These are phyloP conservation scores for Coemansia sp. DNA, from an alignment of 192 early-diverging fungal genomes.

Conservation along the genomic window DNA sequence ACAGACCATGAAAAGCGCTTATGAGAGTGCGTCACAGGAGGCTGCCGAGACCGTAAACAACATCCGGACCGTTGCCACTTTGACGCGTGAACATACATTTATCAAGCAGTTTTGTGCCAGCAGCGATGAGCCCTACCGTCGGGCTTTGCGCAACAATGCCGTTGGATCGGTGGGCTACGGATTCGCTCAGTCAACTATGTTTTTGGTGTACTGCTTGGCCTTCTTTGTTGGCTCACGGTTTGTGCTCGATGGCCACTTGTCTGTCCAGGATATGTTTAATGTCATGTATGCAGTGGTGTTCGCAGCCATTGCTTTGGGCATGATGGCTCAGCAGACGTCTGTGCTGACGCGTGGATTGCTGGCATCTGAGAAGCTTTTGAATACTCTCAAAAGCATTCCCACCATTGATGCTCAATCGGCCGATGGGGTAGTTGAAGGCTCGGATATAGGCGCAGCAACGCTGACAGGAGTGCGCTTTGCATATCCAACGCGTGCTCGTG, in stretches of 20 bases:
- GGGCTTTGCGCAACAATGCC: constrained; percentile 63
- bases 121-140: constrained; percentile 66
- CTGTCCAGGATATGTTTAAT: constrained; percentile 57
- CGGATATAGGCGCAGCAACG: constrained; percentile 22
- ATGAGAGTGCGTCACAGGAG: constrained; percentile 76
- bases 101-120: constrained; percentile 61
- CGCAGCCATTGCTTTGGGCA: constrained; percentile 62
- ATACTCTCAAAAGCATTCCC: constrained; percentile 68
- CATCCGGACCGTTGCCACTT: constrained; percentile 81
- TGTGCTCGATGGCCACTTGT: constrained; percentile 52
- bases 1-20: constrained; percentile 65
- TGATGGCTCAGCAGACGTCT: constrained; percentile 68
- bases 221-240: constrained; percentile 73
- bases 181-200: constrained; percentile 68
- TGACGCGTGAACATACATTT: constrained; percentile 73
- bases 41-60: constrained; percentile 81
- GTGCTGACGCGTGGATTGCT: constrained; percentile 76
- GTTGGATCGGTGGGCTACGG: constrained; percentile 70
- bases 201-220: constrained; percentile 71
- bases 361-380: constrained; percentile 70
- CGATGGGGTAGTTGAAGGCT: constrained; percentile 35
- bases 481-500: constrained; percentile 66
- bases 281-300: constrained; percentile 80
- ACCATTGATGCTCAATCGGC: constrained; percentile 57
- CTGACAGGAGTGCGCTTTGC: constrained; percentile 50